Evolutionary conservation across 345 rosid species (phyloP).

Genomic region (Camelina sativa): DNA sequence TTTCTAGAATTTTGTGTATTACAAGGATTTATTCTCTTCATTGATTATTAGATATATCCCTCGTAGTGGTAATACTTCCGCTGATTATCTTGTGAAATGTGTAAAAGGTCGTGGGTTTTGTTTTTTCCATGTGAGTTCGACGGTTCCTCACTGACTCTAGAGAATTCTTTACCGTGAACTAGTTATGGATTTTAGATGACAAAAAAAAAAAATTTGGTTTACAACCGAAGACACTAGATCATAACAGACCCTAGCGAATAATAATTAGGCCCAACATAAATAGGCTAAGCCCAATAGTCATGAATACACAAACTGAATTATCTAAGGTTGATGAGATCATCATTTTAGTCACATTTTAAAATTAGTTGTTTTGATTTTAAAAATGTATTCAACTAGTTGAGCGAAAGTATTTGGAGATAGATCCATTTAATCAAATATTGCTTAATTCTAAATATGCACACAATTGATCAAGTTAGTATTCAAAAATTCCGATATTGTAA

Average conservation of each 20-base stretch:
- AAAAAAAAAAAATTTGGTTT: too few relatives aligned
- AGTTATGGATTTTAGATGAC: too few relatives aligned
- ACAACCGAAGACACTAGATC: background rate
- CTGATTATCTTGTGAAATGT: too few relatives aligned
- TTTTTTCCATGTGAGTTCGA: too few relatives aligned
- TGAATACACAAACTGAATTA: background rate
- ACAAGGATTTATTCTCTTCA: too few relatives aligned
- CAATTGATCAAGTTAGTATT: background rate
- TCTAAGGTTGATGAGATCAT: background rate
- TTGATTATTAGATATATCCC: too few relatives aligned
- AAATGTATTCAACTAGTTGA: background rate
- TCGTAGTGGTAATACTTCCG: too few relatives aligned
- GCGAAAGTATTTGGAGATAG: background rate
- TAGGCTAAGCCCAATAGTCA: constrained; percentile 5
- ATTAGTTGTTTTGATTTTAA: background rate
- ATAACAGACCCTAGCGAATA: background rate
- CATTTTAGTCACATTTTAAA: background rate
- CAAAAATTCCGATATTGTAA: background rate
- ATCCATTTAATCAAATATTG: background rate
- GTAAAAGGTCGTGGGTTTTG: too few relatives aligned
- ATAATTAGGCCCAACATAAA: constrained; percentile 9
- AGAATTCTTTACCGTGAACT: too few relatives aligned
- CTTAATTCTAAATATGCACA: background rate
- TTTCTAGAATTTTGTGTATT: too few relatives aligned
- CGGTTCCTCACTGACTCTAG: too few relatives aligned